Base-by-base conservation (phyloP, 2,329 filamentous ascomycete genomes). In the Chalaropsis thielavioides region DNA sequence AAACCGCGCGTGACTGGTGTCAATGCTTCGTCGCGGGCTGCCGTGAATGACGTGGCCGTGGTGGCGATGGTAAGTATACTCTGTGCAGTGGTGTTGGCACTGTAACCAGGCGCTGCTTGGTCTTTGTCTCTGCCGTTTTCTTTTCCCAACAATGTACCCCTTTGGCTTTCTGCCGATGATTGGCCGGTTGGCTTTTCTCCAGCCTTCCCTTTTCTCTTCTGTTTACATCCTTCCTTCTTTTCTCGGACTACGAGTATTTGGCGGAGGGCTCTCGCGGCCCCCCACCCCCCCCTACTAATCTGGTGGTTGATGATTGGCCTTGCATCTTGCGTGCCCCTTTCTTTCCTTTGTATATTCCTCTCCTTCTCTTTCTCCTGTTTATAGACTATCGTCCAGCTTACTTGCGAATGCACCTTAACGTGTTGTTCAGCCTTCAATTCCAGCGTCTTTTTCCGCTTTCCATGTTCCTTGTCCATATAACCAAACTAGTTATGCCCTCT, bases 1-100 rank as follows among this genome's bases (percentile, higher is more conserved):
- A 69, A 68, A 44, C 73, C 74, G 0, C 67, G 66, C 2, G 58
- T 69, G 10, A 62, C 65, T 19, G 69, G 68, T 27, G 66, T 69
- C n/a, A 68, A 68, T 22, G 67, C n/a, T 3, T 64, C 38, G 3
- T 49, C 40, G 19, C 35, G 44, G 11, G n/a, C 35, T 5, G 24
- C 51, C 7, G 38, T n/a, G 8, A 35, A 19, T 19, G 13, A 19
- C 2, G 27, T 64, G 40, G 43, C 51, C 8, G 41, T 49, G 19
- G 10, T 58, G 54, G 43, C 24, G 27, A 15, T 62, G 43, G 11
- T 49, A 2, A 49, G 61, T 27, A 40, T 24, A 19, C 17, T 62
- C n/a, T 31, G 43, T n/a, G 17, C 61, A 8, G 41, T 62, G 5
- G 24, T 49, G 24, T 15, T 62, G 19, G 24, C 27, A 41, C 27